A percentile compares a stretch with the other conserved stretches of the same genome.
phyloP scores from a whole-genome alignment of 805 yeast genomes.

The Komagataella ulmi region DNA sequence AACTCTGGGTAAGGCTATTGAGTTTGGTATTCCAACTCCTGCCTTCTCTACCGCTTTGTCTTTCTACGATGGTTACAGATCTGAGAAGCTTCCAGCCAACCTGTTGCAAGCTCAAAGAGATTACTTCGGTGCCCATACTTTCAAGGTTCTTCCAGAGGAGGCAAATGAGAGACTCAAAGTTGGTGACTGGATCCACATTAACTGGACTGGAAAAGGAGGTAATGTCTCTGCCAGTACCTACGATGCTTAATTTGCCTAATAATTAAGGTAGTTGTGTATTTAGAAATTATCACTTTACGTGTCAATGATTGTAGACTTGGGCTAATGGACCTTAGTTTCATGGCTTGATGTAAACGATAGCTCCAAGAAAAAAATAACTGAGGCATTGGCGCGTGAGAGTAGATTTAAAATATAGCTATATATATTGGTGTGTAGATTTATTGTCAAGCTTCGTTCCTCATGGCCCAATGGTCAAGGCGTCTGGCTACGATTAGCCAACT shows the following conservation, averaged over 20 bases:
- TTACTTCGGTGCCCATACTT: conserved; percentile 99
- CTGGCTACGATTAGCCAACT: conserved; percentile 38
- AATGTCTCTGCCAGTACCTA: conserved; percentile 91
- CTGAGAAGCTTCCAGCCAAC: conserved; percentile 92
- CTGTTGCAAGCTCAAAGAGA: conserved; percentile 99
- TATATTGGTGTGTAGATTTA: not conserved
- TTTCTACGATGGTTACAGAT: conserved; percentile 98
- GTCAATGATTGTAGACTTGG: too few species aligned
- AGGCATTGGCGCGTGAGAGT: too few species aligned
- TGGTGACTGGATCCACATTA: conserved; percentile 79
- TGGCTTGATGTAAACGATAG: too few species aligned
- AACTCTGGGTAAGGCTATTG: conserved; percentile 63
- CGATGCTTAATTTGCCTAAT: conserved; percentile 46
- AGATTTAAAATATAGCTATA: too few species aligned
- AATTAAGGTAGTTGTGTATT: not conserved
- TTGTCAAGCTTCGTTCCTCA: conserved; percentile 31
- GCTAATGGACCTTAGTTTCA: too few species aligned
- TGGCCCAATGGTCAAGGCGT: conserved; percentile 71
- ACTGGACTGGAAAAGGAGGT: conserved; percentile 99
- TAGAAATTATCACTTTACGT: not conserved
- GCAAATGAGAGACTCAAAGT: conserved; percentile 69
- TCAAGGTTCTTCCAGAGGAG: conserved; percentile 81
- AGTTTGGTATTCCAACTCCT: conserved; percentile 92
- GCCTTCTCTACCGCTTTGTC: conserved; percentile 95
- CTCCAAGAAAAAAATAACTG: too few species aligned